Conservation (phyloP, 495 filamentous ascomycete genomes). For the Arthonia radiata region DNA sequence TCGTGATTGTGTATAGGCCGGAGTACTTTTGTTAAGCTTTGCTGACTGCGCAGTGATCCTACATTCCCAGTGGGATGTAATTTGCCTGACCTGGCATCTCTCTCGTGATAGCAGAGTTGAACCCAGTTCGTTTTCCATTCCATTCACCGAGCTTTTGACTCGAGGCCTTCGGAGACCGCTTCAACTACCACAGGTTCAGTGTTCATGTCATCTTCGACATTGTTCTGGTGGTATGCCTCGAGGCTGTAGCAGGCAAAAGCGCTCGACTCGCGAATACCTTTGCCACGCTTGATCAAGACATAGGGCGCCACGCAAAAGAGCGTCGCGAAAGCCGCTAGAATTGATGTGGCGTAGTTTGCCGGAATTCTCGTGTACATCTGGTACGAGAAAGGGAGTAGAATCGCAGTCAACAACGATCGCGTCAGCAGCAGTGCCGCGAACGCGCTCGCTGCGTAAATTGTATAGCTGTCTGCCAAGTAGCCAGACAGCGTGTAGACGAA, state of each 20-base stretch:
- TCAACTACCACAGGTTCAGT: too few relatives aligned
- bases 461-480: constrained; percentile 29
- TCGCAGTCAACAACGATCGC: constrained; percentile 18
- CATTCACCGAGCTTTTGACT: too few relatives aligned
- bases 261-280: constrained; percentile 18
- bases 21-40: too few relatives aligned
- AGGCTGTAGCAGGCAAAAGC: constrained; percentile 22
- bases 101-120: too few relatives aligned
- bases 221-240: too few relatives aligned
- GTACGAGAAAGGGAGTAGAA: constrained; percentile 21
- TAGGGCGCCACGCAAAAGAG: constrained; percentile 20
- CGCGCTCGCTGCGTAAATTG: constrained; percentile 24
- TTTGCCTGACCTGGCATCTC: too few relatives aligned
- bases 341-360: constrained; percentile 18
- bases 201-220: too few relatives aligned
- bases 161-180: too few relatives aligned
- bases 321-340: constrained; percentile 21
- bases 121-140: too few relatives aligned
- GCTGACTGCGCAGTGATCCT: too few relatives aligned
- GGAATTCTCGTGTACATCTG: constrained; percentile 21
- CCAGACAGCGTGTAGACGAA: constrained; percentile 22
- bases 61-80: too few relatives aligned
- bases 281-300: constrained; percentile 20
- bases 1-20: too few relatives aligned
- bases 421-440: constrained; percentile 23